phyloP scores from a whole-genome alignment of 768 basidiomycete genomes.

The Antrodiella citrinella region DNA sequence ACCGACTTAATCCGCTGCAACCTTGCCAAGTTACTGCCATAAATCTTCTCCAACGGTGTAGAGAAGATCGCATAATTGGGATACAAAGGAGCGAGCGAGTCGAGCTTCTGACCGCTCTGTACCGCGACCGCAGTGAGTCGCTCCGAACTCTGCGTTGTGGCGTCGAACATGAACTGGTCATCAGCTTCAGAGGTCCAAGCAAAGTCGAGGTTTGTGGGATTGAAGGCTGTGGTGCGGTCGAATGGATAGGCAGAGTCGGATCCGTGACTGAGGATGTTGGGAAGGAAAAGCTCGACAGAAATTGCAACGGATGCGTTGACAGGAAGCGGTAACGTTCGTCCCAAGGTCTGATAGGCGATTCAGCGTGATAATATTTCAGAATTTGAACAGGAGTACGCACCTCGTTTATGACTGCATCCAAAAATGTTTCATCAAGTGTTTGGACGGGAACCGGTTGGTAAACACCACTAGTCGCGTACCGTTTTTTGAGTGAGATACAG shows the following conservation, averaged over 20 bases:
- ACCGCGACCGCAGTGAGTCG: constrained; percentile 33
- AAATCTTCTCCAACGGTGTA: constrained; percentile 43
- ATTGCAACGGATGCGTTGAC: constrained; percentile 35
- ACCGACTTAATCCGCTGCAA: constrained; percentile 32
- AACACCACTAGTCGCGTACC: constrained; percentile 5
- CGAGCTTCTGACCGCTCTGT: constrained; percentile 31
- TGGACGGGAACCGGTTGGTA: constrained; percentile 38
- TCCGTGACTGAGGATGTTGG: constrained; percentile 31
- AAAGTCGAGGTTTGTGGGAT: constrained; percentile 37
- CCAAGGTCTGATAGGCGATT: constrained; percentile 34
- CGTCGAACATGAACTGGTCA: constrained; percentile 34
- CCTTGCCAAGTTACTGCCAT: constrained; percentile 37
- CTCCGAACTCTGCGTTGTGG: constrained; percentile 31
- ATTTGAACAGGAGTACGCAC: constrained; percentile 21
- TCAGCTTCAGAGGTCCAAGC: constrained; percentile 33
- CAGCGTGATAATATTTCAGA: neutral
- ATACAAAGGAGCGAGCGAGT: constrained; percentile 35
- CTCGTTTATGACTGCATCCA: constrained; percentile 38
- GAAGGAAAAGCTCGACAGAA: constrained; percentile 44
- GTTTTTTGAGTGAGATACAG: constrained; percentile 11
- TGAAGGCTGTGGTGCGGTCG: constrained; percentile 27
- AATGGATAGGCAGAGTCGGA: constrained; percentile 42
- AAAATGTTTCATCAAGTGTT: constrained; percentile 26
- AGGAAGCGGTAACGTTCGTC: constrained; percentile 25
- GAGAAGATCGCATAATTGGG: constrained; percentile 51